Evolutionary conservation across 352 stramenopile species (phyloP).

Genomic region (Phytophthora megakarya): DNA sequence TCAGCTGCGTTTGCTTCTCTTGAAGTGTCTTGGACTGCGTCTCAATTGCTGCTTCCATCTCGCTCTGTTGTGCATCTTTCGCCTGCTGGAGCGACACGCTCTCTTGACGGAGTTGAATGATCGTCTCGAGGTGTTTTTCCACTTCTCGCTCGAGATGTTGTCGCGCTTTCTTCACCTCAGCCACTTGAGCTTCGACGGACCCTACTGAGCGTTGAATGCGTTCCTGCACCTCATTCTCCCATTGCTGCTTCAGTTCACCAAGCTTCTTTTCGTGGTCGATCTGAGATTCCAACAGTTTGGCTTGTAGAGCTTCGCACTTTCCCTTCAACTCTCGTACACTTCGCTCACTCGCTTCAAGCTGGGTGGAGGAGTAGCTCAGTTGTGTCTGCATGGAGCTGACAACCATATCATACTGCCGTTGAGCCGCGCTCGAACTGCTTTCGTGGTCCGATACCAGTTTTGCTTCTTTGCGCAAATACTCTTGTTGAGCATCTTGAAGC

Average conservation of each 20-base stretch:
- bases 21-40: conserved; percentile 51
- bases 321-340: conserved; percentile 41
- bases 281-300: conserved; percentile 52
- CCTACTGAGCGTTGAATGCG: conserved; percentile 60
- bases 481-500: conserved; percentile 49
- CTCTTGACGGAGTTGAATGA: conserved; percentile 61
- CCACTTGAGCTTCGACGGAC: conserved; percentile 64
- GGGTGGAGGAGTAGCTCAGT: conserved; percentile 38
- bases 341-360: conserved; percentile 46
- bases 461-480: conserved; percentile 49
- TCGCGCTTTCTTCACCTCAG: conserved; percentile 65
- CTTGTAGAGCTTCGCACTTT: conserved; percentile 52
- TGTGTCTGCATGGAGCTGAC: conserved; percentile 50
- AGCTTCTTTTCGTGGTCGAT: conserved; percentile 61
- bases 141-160: conserved; percentile 67
- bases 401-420: conserved; percentile 53
- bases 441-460: conserved; percentile 45
- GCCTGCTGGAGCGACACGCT: conserved; percentile 56
- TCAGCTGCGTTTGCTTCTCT: conserved; percentile 44
- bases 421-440: conserved; percentile 30
- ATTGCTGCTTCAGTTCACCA: conserved; percentile 55
- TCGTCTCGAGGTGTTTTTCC: conserved; percentile 59
- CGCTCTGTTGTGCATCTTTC: conserved; percentile 39
- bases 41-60: conserved; percentile 40
- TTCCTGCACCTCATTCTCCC: conserved; percentile 56